Evolutionary conservation across 2,329 filamentous ascomycete genomes (phyloP).

Genomic region (Colletotrichum navitas): DNA sequence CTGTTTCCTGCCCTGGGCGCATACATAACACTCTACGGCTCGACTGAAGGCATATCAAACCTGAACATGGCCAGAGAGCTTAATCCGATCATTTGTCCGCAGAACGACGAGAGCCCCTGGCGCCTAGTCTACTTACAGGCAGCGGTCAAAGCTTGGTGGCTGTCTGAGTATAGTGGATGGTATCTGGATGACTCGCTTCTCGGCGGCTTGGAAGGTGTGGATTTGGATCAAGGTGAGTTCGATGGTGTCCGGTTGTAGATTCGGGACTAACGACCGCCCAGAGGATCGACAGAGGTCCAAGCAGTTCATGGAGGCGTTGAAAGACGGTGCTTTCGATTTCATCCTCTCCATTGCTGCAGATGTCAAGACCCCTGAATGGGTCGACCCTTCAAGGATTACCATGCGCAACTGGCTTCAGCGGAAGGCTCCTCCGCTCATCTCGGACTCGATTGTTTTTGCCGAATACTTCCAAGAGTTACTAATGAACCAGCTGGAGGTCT

Average conservation of each 20-base stretch:
- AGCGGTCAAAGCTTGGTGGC: slow-evolving; percentile 85
- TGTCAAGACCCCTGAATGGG: slow-evolving; percentile 84
- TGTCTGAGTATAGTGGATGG: slow-evolving; percentile 92
- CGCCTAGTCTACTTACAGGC: slow-evolving; percentile 81
- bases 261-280: slow-evolving; percentile 48
- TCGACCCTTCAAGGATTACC: slow-evolving; percentile 86
- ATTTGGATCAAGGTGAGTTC: slow-evolving; percentile 68
- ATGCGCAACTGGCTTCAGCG: slow-evolving; percentile 86
- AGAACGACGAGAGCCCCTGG: slow-evolving; percentile 78
- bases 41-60: slow-evolving; percentile 77
- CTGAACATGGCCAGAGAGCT: slow-evolving; percentile 78
- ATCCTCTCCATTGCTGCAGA: slow-evolving; percentile 87
- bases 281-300: slow-evolving; percentile 80
- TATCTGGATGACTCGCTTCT: slow-evolving; percentile 77
- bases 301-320: slow-evolving; percentile 80
- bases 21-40: slow-evolving; percentile 83
- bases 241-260: background rate
- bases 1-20: slow-evolving; percentile 84
- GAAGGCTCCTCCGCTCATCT: slow-evolving; percentile 77
- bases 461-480: slow-evolving; percentile 78
- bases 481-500: slow-evolving; percentile 86
- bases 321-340: slow-evolving; percentile 93
- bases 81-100: slow-evolving; percentile 75
- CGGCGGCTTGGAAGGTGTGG: slow-evolving; percentile 60
- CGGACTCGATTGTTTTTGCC: slow-evolving; percentile 77